Conservation (phyloP, 495 filamentous ascomycete species). For the Hyaloscypha finlandica region DNA sequence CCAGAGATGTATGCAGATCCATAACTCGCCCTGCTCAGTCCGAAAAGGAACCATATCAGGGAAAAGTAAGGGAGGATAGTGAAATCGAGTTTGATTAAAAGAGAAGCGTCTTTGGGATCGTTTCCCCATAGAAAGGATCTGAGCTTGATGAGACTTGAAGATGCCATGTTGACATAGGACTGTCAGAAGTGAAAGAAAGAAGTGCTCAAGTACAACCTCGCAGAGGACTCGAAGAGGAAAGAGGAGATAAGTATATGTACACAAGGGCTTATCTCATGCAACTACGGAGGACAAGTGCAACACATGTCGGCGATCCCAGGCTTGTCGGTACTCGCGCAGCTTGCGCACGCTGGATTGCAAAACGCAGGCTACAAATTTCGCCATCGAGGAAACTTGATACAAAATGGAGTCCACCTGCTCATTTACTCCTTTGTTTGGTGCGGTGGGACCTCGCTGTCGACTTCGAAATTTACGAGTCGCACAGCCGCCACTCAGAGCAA, state of each 20-base stretch:
- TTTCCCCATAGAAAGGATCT: constrained; percentile 6
- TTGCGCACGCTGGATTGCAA: not conserved
- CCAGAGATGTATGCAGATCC: constrained; percentile 43
- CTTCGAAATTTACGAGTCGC: no score
- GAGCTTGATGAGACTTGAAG: not conserved
- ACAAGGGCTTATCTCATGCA: not conserved
- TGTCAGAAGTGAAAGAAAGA: not conserved
- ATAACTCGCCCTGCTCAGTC: constrained; percentile 41
- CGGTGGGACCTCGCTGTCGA: no score
- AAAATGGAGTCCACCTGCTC: no score
- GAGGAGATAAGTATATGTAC: not conserved
- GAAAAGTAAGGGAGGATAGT: constrained; percentile 12
- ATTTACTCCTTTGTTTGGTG: no score
- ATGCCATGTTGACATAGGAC: not conserved
- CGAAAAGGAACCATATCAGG: constrained; percentile 10
- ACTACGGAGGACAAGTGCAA: not conserved
- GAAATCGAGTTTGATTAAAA: constrained; percentile 13
- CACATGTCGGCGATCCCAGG: not conserved
- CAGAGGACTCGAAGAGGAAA: not conserved
- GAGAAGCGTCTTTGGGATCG: constrained; percentile 2
- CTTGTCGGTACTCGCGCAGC: not conserved
- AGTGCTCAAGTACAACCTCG: not conserved
- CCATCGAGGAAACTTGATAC: not conserved
- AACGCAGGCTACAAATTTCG: not conserved
- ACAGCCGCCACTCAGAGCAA: no score